Conservation (phyloP, 2,329 filamentous ascomycete species). For the Claviceps fusiformis region DNA sequence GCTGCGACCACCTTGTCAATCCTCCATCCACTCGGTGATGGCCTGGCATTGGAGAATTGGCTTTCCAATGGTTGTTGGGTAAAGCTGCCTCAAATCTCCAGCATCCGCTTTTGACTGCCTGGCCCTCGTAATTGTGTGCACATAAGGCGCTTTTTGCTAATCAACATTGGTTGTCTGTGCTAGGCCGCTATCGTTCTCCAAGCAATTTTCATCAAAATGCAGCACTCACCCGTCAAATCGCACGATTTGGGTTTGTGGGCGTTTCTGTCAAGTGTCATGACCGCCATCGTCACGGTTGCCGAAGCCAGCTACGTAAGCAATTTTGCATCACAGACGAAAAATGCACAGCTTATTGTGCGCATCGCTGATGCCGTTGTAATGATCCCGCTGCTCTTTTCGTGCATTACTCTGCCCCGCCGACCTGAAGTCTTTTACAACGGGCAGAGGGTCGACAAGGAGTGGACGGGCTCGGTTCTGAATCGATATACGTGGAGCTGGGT, state of each 20-base stretch:
- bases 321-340: constrained; percentile 19
- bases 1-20: constrained; percentile 40
- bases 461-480: constrained; percentile 44
- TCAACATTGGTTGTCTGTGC: background rate
- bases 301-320: constrained; percentile 27
- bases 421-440: constrained; percentile 51
- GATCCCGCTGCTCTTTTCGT: constrained; percentile 31
- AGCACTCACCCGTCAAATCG: constrained; percentile 35
- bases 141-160: background rate
- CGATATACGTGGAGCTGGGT: constrained; percentile 57
- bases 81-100: constrained; percentile 19
- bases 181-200: constrained; percentile 41
- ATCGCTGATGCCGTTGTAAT: constrained; percentile 31
- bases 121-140: background rate
- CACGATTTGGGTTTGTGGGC: constrained; percentile 41
- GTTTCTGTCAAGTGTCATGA: constrained; percentile 32
- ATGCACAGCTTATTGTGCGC: constrained; percentile 30
- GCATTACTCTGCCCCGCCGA: constrained; percentile 48
- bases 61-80: constrained; percentile 50
- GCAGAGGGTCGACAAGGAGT: constrained; percentile 47
- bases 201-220: constrained; percentile 32
- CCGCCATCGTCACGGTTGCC: constrained; percentile 28
- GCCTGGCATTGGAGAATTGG: constrained; percentile 42
- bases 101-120: background rate
- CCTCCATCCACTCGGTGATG: constrained; percentile 20